A percentile compares a stretch with the other conserved stretches of the same genome.
Conservation (phyloP, 106 monocot species). For the Phalaenopsis aphrodite region DNA sequence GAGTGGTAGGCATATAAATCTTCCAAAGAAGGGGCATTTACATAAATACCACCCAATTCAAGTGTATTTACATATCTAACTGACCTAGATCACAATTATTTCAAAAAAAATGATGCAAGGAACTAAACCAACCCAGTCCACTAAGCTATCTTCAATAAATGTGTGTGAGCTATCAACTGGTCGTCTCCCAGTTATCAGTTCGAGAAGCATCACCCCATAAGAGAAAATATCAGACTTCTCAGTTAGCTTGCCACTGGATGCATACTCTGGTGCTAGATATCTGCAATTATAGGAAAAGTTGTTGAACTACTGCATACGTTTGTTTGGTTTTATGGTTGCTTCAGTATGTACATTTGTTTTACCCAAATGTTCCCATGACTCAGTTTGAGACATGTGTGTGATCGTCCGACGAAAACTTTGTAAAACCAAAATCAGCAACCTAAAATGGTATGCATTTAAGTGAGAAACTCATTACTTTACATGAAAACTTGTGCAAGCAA, state of each 20-base stretch:
- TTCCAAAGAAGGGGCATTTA: too few species aligned
- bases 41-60: too few species aligned
- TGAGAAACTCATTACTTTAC: not conserved
- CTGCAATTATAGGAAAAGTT: conserved; percentile 5
- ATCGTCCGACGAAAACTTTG: conserved; percentile 51
- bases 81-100: too few species aligned
- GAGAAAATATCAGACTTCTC: conserved; percentile 80
- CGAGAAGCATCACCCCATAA: conserved; percentile 65
- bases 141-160: conserved; percentile 76
- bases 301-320: not conserved
- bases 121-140: conserved; percentile 62
- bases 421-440: conserved; percentile 78
- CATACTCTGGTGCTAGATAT: conserved; percentile 73
- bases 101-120: not conserved
- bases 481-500: not conserved
- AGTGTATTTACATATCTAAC: too few species aligned
- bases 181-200: conserved; percentile 60
- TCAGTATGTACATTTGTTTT: not conserved
- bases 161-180: conserved; percentile 39
- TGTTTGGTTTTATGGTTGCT: not conserved
- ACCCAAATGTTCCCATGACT: conserved; percentile 83
- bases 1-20: too few species aligned
- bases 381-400: conserved; percentile 64
- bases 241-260: conserved; percentile 74
- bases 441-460: conserved; percentile 7